These are phyloP conservation scores for Colletotrichum sp. DNA, from an alignment of 2,329 filamentous ascomycete species.

Conservation along the genomic window DNA sequence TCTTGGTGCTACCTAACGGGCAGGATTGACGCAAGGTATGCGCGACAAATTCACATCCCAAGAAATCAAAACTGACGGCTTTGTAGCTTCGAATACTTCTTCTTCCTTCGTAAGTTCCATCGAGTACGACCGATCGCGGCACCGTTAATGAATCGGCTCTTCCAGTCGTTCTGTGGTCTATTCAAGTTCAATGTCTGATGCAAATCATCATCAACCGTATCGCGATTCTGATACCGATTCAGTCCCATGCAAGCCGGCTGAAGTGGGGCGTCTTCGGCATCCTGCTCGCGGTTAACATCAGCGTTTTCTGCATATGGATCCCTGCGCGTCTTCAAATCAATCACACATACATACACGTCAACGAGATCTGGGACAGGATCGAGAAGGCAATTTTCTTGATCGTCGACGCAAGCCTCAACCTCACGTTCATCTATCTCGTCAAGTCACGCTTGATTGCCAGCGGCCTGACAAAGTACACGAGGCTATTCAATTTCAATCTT, in stretches of 20 bases:
- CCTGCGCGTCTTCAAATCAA: conserved; percentile 48
- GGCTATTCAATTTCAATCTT: conserved; percentile 41
- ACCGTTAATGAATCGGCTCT: neutral
- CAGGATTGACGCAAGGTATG: conserved; percentile 34
- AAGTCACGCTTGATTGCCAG: conserved; percentile 48
- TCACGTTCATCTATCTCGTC: conserved; percentile 50
- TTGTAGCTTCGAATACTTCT: conserved; percentile 8
- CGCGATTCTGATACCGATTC: conserved; percentile 46
- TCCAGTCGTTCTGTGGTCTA: conserved; percentile 7
- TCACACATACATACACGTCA: conserved; percentile 43
- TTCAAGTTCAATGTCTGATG: conserved; percentile 47
- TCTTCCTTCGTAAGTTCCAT: conserved; percentile 4
- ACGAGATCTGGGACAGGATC: conserved; percentile 53
- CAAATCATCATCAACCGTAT: conserved; percentile 60
- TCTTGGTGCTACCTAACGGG: conserved; percentile 40
- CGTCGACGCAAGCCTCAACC: conserved; percentile 50
- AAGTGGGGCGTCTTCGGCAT: conserved; percentile 48
- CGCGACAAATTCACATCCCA: accelerated
- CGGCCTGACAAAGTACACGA: conserved; percentile 53
- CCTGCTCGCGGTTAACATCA: conserved; percentile 51
- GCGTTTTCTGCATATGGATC: conserved; percentile 56
- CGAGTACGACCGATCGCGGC: too few relatives aligned
- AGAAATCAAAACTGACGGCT: neutral
- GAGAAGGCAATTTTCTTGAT: conserved; percentile 53
- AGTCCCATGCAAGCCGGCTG: conserved; percentile 37